Percentiles rank a stretch among this genome's conserved stretches.
Evolutionary conservation across 2,329 filamentous ascomycete genomes (phyloP).

Genomic region (Alternaria atra): DNA sequence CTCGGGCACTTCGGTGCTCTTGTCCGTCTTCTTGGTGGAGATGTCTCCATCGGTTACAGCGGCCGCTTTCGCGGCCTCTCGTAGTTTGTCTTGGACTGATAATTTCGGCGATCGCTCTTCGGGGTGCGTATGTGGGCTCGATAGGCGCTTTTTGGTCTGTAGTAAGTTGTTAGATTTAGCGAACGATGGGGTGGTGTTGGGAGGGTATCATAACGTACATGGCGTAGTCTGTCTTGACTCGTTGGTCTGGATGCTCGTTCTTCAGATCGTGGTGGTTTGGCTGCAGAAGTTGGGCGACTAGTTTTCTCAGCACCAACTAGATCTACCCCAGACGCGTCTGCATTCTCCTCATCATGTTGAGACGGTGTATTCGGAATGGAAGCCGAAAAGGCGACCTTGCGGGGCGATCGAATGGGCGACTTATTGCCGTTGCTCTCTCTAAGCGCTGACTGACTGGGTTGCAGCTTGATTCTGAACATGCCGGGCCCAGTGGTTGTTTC

Average conservation of each 20-base stretch:
- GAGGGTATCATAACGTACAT: slow-evolving; percentile 48
- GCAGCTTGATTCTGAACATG: slow-evolving; percentile 48
- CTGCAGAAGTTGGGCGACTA: slow-evolving; percentile 26
- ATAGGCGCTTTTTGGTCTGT: slow-evolving; percentile 50
- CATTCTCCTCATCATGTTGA: slow-evolving; percentile 44
- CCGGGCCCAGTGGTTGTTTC: slow-evolving; percentile 35
- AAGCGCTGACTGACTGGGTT: slow-evolving; percentile 42
- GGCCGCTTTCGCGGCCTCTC: slow-evolving; percentile 55
- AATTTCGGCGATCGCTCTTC: slow-evolving; percentile 53
- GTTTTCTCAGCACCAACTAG: slow-evolving; percentile 31
- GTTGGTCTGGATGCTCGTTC: slow-evolving; percentile 31
- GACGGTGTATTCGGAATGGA: slow-evolving; percentile 48
- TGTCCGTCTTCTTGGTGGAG: slow-evolving; percentile 18
- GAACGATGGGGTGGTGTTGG: slow-evolving; percentile 10
- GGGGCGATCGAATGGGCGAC: slow-evolving; percentile 48
- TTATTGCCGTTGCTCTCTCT: slow-evolving; percentile 49
- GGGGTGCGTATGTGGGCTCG: slow-evolving; percentile 49
- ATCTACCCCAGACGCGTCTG: slow-evolving; percentile 40
- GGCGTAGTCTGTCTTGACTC: slow-evolving; percentile 42
- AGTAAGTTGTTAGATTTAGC: slow-evolving; percentile 38
- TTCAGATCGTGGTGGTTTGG: slow-evolving; percentile 25
- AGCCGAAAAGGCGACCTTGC: slow-evolving; percentile 52
- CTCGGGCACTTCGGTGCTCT: slow-evolving; percentile 31
- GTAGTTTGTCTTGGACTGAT: slow-evolving; percentile 59
- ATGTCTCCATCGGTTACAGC: slow-evolving; percentile 30